Conservation (phyloP, 139 green algal species). For the Chlorella sp. region DNA sequence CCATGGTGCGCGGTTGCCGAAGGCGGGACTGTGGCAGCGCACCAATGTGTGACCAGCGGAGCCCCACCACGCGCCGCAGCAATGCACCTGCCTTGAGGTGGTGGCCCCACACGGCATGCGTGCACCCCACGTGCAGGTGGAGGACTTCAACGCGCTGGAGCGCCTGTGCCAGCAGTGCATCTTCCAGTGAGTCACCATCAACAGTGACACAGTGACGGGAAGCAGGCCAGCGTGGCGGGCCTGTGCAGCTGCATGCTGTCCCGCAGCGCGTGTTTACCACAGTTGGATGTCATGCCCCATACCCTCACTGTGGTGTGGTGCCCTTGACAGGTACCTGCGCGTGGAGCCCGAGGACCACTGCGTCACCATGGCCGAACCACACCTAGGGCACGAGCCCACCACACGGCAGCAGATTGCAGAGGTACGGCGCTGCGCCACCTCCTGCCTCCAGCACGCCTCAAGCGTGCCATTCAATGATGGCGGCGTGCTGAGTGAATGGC, state of each 20-base stretch:
- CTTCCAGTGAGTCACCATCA: conserved; percentile 38
- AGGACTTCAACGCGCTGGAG: conserved; percentile 74
- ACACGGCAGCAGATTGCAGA: conserved; percentile 69
- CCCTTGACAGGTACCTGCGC: conserved; percentile 33
- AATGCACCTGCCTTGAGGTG: not conserved
- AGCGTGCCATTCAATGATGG: no score
- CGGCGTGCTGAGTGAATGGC: no score
- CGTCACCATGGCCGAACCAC: not conserved
- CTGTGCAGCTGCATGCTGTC: conserved; percentile 3
- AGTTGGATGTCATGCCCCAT: conserved; percentile 3
- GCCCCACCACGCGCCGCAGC: not conserved
- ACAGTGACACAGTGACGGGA: not conserved
- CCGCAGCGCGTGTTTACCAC: no score
- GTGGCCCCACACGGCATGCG: not conserved
- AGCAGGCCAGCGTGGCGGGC: not conserved
- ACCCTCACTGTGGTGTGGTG: not conserved
- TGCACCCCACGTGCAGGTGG: conserved; percentile 31
- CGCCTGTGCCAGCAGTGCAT: conserved; percentile 62
- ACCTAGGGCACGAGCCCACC: conserved; percentile 29
- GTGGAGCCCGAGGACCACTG: conserved; percentile 67
- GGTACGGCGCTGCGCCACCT: no score
- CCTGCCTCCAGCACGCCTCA: no score
- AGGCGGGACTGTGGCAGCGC: not conserved
- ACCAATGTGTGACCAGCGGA: not conserved
- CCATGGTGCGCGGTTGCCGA: conserved; percentile 20